Evolutionary conservation across 371 early-diverging fungal species (phyloP).

Genomic region (Gilbertella persicaria): DNA sequence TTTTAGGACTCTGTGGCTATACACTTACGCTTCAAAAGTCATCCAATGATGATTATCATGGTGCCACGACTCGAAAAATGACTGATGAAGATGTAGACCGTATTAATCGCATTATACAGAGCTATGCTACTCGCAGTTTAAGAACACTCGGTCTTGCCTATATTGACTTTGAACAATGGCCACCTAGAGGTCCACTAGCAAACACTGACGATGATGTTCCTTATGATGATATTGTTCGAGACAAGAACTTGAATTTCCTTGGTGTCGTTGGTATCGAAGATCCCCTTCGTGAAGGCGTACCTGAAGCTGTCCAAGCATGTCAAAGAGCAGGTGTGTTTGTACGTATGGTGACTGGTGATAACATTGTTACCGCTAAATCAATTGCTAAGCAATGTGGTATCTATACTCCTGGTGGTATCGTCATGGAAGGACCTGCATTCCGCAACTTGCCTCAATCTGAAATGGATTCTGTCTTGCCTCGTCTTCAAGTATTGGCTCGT

Average conservation of each 20-base stretch:
- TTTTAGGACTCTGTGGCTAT: constrained; percentile 40
- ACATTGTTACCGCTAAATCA: constrained; percentile 62
- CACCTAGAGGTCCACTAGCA: constrained; percentile 35
- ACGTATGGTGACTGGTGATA: constrained; percentile 84
- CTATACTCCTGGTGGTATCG: constrained; percentile 55
- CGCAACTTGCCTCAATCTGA: constrained; percentile 54
- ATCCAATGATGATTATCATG: constrained; percentile 39
- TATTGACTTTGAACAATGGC: constrained; percentile 61
- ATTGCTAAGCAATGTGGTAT: constrained; percentile 75
- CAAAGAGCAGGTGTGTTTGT: constrained; percentile 75
- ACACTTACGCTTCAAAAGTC: constrained; percentile 34
- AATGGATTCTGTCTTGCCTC: constrained; percentile 58
- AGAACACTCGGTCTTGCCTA: constrained; percentile 72
- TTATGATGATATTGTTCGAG: constrained; percentile 45
- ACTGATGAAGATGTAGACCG: constrained; percentile 41
- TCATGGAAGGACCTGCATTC: constrained; percentile 69
- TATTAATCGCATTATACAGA: constrained; percentile 57
- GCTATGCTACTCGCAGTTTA: constrained; percentile 58
- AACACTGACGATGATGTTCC: constrained; percentile 45
- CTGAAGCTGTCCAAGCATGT: constrained; percentile 62
- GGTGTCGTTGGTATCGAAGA: constrained; percentile 72
- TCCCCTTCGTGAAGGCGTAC: constrained; percentile 69
- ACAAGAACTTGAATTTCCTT: constrained; percentile 48
- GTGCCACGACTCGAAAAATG: constrained; percentile 49
- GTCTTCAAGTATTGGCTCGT: constrained; percentile 70